phyloP scores from a whole-genome alignment of 768 basidiomycete genomes.

The Guyanaporus albipodus region DNA sequence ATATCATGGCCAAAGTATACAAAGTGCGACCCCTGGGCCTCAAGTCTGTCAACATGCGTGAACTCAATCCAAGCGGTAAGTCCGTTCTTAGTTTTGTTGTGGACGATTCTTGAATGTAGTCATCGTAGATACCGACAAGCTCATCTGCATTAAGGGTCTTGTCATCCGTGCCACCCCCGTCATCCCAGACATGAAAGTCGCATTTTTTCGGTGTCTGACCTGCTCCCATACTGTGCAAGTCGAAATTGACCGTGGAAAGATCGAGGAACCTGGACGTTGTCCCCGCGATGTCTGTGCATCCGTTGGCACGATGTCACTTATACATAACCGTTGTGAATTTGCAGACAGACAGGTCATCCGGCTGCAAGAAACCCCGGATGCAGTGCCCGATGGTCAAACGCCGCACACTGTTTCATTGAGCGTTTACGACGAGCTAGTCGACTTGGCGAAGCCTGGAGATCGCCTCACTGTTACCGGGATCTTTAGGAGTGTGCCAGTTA shows the following conservation, averaged over 20 bases:
- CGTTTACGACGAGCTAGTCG: conserved; percentile 98
- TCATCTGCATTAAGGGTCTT: conserved; percentile 92
- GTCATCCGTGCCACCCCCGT: conserved; percentile 97
- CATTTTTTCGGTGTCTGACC: conserved; percentile 95
- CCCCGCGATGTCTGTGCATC: conserved; percentile 90
- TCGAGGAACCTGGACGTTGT: conserved; percentile 87
- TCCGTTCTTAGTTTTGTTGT: background rate
- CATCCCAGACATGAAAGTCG: conserved; percentile 98
- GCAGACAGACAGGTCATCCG: conserved; percentile 94
- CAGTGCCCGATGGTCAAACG: conserved; percentile 96
- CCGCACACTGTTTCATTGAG: conserved; percentile 96
- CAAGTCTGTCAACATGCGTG: conserved; percentile 85
- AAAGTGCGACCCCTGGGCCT: conserved; percentile 92
- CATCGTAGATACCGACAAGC: conserved; percentile 88
- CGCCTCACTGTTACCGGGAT: conserved; percentile 88
- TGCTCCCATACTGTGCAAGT: conserved; percentile 97
- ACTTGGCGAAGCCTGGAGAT: conserved; percentile 95
- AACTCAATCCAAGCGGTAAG: conserved; percentile 87
- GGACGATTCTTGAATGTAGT: background rate
- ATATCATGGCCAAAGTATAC: conserved; percentile 84
- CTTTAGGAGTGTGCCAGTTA: conserved; percentile 92
- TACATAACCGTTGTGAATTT: conserved; percentile 97
- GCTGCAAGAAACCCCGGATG: conserved; percentile 96
- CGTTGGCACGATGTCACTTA: conserved; percentile 86
- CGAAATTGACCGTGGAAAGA: conserved; percentile 97